Evolutionary conservation across 441 rosid genomes (phyloP).

Genomic region (Mallotus repandus): DNA sequence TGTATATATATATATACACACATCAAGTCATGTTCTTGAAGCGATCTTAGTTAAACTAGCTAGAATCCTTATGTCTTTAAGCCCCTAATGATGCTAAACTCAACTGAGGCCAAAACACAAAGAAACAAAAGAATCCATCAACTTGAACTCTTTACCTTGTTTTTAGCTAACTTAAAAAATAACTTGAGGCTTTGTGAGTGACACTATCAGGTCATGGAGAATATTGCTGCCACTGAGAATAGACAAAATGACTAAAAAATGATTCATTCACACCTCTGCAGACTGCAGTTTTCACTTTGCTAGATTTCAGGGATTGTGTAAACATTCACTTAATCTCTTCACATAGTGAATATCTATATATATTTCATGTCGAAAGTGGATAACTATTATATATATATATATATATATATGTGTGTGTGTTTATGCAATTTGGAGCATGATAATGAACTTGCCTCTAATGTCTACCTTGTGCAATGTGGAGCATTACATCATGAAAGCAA

Average conservation of each 20-base stretch:
- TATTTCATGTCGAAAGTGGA: neutral
- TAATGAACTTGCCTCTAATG: neutral
- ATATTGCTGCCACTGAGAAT: constrained; percentile 7
- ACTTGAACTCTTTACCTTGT: neutral
- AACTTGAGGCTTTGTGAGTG: neutral
- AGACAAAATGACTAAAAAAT: constrained; percentile 5
- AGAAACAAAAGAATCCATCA: constrained; percentile 5
- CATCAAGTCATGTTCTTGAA: neutral
- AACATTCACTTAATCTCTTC: neutral
- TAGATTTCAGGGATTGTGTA: neutral
- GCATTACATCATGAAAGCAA: neutral
- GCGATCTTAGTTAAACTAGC: neutral
- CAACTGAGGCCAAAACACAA: neutral
- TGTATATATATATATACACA: too few relatives aligned
- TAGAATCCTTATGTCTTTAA: neutral
- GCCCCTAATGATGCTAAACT: neutral
- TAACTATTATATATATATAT: too few relatives aligned
- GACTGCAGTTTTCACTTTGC: neutral
- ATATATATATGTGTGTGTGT: too few relatives aligned
- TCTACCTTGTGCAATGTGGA: neutral
- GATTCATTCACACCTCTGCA: neutral
- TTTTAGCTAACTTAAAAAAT: neutral
- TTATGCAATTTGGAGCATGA: neutral
- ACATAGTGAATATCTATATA: neutral
- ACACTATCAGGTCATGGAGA: neutral